These are phyloP conservation scores for Colletotrichum spaethianum DNA, from an alignment of 2,329 filamentous ascomycete species.

Conservation along the genomic window DNA sequence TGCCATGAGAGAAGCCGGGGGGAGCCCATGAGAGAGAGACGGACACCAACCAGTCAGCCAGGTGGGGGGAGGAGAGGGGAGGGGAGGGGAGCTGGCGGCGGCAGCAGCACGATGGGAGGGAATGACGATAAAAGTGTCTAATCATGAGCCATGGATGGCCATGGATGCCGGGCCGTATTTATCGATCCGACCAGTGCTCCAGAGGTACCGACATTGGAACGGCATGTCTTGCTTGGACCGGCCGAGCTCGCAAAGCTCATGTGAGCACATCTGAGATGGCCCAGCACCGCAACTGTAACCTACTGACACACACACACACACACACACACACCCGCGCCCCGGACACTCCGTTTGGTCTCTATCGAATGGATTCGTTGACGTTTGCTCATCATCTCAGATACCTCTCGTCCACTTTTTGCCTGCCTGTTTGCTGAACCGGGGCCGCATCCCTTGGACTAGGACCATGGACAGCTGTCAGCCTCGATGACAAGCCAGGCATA, in stretches of 20 bases:
- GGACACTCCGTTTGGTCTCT: background rate
- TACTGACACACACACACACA: background rate
- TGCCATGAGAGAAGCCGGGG: background rate
- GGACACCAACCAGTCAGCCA: background rate
- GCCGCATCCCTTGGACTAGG: too few relatives aligned
- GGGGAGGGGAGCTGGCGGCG: background rate
- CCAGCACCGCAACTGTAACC: conserved; percentile 1
- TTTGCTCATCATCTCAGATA: background rate
- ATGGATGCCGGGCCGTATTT: background rate
- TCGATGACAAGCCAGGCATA: too few relatives aligned
- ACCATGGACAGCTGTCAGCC: background rate
- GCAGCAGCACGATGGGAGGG: background rate
- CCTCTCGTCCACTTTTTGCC: background rate
- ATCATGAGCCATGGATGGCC: conserved; percentile 4
- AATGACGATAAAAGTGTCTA: conserved; percentile 23
- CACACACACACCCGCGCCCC: background rate
- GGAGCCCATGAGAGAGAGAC: conserved; percentile 2
- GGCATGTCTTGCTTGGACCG: conserved; percentile 17
- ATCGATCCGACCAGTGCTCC: background rate
- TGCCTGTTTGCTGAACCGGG: too few relatives aligned
- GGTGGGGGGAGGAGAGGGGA: background rate
- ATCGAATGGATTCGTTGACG: background rate
- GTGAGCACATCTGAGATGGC: conserved; percentile 10
- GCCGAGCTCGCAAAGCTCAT: conserved; percentile 8
- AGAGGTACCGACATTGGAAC: background rate